Base-by-base conservation (phyloP, 2,329 filamentous ascomycete genomes). In the Trichoderma sp. region DNA sequence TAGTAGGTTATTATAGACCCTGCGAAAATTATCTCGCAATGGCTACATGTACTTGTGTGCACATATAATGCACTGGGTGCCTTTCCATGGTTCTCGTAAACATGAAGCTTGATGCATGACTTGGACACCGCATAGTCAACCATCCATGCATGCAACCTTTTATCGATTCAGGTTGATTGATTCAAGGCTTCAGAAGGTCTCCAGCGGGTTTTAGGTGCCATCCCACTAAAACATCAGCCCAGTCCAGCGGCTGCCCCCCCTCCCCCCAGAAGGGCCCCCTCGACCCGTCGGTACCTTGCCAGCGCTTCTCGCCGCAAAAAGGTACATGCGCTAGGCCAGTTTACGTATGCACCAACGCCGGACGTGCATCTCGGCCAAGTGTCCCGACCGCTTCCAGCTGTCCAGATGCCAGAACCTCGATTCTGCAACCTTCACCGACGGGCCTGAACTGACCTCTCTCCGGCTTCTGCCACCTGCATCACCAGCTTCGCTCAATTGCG, bases 371-470 rank as follows among this genome's bases (percentile, higher is more conserved):
- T 61, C 39, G 58, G 43, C 57, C 67, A 70, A 70, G 57, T 70
- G 67, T 61, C 67, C 67, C 65, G 67, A 70, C 67, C 67, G 67
- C 67, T 63, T 53, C 67, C 67, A 63, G 58, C 43, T 63, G 67
- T 62, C 67, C 67, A 70, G 67, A 70, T 53, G n/a, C 39, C 47
- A 53, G 21, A 24, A 53, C 67, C 58, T 70, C 67, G 67, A 70
- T 70, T 70, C 67, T 70, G 57, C 67, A 70, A 53, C 67, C 67
- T 53, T 70, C 67, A 70, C 67, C 67, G 67, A 70, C 67, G 67
- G 32, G 53, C 67, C 39, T 53, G 3, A 18, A 43, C 36, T 24
- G 14, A 14, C 60, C 28, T 53, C 57, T 34, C 47, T 43, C 26
- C 6, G 18, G 21, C 51, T 14, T 57, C 32, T 69, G 36, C 56